A percentile compares a stretch with the other conserved stretches of the same genome.
These are phyloP conservation scores for Solanum paucissectum DNA, from an alignment of 257 asterid species.

Conservation along the genomic window DNA sequence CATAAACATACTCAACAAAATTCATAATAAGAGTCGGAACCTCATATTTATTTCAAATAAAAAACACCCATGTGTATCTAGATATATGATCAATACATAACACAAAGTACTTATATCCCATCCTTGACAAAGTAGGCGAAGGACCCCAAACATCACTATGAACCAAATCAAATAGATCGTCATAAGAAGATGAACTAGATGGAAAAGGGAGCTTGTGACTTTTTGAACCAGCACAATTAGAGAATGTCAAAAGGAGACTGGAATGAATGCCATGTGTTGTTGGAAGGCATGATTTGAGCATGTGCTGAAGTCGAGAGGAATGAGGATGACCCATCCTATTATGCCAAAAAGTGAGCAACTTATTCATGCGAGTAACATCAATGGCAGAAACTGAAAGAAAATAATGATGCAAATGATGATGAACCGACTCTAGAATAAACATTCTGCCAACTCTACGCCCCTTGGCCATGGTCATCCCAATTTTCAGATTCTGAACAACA, in stretches of 20 bases:
- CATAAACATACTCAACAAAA: neutral
- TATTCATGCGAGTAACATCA: neutral
- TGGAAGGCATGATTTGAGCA: neutral
- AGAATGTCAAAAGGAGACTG: neutral
- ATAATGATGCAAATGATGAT: neutral
- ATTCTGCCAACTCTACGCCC: neutral
- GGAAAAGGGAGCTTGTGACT: neutral
- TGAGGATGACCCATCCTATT: neutral
- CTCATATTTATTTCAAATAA: no score
- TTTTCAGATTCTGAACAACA: neutral
- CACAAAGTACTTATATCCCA: neutral
- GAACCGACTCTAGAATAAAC: neutral
- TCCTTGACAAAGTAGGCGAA: neutral
- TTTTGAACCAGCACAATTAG: neutral
- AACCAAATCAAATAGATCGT: neutral
- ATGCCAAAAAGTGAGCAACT: neutral
- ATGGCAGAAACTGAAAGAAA: neutral
- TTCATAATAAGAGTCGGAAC: no score
- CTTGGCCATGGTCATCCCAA: neutral
- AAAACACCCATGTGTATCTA: neutral
- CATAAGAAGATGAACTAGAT: neutral
- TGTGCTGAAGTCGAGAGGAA: neutral
- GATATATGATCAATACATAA: neutral
- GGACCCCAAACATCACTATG: neutral
- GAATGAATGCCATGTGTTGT: neutral